Conservation (phyloP, 208 protist genomes). For the Trypanosomatidae sp. region DNA sequence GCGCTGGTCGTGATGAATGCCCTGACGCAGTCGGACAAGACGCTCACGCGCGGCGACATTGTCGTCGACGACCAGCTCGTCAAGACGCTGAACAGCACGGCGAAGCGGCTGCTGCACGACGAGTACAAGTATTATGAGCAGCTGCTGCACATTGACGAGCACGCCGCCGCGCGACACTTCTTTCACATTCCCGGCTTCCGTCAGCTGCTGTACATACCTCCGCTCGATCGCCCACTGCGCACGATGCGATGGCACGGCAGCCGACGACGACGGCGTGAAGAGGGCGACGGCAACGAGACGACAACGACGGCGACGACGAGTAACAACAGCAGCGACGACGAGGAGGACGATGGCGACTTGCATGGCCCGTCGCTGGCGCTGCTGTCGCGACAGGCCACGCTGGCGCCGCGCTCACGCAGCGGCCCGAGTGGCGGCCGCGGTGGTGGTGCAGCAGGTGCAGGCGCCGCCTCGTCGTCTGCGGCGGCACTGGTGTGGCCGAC, state of each 20-base stretch:
- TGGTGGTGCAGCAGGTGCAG: too few relatives aligned
- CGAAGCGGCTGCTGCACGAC: slow-evolving; percentile 22
- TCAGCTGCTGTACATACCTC: slow-evolving; percentile 23
- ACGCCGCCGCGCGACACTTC: slow-evolving; percentile 21
- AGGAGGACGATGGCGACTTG: too few relatives aligned
- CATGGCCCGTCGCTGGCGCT: too few relatives aligned
- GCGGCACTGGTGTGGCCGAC: neutral
- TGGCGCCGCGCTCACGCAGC: too few relatives aligned
- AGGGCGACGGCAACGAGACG: too few relatives aligned
- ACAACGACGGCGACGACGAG: too few relatives aligned
- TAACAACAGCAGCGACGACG: too few relatives aligned
- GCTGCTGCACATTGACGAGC: slow-evolving; percentile 25
- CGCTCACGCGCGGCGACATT: slow-evolving; percentile 14
- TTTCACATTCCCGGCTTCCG: slow-evolving; percentile 41
- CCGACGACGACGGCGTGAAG: too few relatives aligned
- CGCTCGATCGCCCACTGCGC: too few relatives aligned
- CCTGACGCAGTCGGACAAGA: slow-evolving; percentile 15
- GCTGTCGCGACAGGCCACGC: too few relatives aligned
- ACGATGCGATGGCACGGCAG: too few relatives aligned
- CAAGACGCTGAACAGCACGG: slow-evolving; percentile 16
- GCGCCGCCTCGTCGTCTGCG: slow-evolving; percentile 1
- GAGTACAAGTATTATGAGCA: slow-evolving; percentile 35
- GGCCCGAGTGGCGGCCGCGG: too few relatives aligned
- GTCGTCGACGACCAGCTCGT: slow-evolving; percentile 17
- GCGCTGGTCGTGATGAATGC: slow-evolving; percentile 31